Evolutionary conservation across 768 basidiomycete genomes (phyloP), one percentile per base, ranked within the genome.

Genomic region (Hericium coralloides): DNA sequence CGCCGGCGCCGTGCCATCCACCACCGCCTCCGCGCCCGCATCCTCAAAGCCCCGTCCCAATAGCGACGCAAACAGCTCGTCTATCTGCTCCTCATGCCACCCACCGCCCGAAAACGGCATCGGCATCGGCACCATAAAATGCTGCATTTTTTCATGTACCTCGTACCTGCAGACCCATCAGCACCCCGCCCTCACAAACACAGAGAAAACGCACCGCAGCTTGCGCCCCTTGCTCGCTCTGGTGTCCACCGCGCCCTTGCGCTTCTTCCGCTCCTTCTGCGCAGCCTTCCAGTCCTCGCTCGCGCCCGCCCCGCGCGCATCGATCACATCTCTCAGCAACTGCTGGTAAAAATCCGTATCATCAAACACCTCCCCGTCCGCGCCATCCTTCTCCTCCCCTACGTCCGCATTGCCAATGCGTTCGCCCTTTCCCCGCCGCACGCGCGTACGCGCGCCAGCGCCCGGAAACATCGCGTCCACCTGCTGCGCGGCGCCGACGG

Each of bases 51-150:
- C 86, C 67, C 78, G 84, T 1, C 95, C 94, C 31, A 98, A 76
- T 47, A 99, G 70, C 26, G 89, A 92, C 23, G 84, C 79, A 70
- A 99, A 98, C 55, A 98, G 71, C 68, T 98, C 95, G 66, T 99
- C 95, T 55, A 94, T 80, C 73, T 98, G 97, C 66, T 93, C 92
- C 58, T 98, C 93, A 61, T 95, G 92, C 97, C 97, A 99, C 55
- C 74, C 79, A 26, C 83, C 83, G 37, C 72, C 68, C 20, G 26
- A 18, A 45, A 45, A 22, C 14, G 75, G 67, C 18, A 62, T 61
- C 7, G 82, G 80, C 12, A 94, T 84, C 6, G 95, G 95, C 1
- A 94, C 91, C 88, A 95, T 95, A 68, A 98, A 98, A 70, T 94
- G 93, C 69, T 94, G 91, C 52, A 97, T 74, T 73, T 97, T 98